phyloP scores from a whole-genome alignment of 2,329 filamentous ascomycete genomes.

The Penicillium brasilianum region DNA sequence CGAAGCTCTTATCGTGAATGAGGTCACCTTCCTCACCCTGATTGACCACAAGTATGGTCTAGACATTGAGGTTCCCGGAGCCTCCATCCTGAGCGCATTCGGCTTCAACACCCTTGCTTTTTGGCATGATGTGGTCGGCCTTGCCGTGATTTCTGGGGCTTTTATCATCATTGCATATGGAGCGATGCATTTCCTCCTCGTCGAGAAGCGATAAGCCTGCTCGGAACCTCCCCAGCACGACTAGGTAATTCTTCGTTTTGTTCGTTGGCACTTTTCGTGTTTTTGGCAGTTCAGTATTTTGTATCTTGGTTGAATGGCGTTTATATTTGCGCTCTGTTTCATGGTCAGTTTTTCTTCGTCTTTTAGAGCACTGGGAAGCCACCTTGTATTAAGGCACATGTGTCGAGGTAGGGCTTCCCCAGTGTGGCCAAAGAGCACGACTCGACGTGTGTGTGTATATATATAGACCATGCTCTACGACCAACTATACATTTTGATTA shows the following conservation, averaged over 20 bases:
- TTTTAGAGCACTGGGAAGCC: not conserved
- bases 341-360: not conserved
- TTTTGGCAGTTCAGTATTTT: not conserved
- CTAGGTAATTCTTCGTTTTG: not conserved
- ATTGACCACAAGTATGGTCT: constrained; percentile 95
- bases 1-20: constrained; percentile 94
- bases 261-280: not conserved
- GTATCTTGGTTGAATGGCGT: not conserved
- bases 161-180: constrained; percentile 88
- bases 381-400: not conserved
- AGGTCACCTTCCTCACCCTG: constrained; percentile 86
- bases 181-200: constrained; percentile 90
- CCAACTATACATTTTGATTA: constrained; percentile 1
- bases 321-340: not conserved
- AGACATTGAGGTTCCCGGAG: constrained; percentile 93
- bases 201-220: constrained; percentile 74
- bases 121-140: constrained; percentile 80
- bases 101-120: constrained; percentile 88
- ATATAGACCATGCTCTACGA: constrained; percentile 18
- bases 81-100: constrained; percentile 91
- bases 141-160: constrained; percentile 78
- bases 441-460: constrained; percentile 10
- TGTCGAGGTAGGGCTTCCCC: not conserved
- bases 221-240: not conserved
- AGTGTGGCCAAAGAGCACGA: not conserved